Base-by-base conservation (phyloP, 257 asterid species). In the Gentiana macrophylla region DNA sequence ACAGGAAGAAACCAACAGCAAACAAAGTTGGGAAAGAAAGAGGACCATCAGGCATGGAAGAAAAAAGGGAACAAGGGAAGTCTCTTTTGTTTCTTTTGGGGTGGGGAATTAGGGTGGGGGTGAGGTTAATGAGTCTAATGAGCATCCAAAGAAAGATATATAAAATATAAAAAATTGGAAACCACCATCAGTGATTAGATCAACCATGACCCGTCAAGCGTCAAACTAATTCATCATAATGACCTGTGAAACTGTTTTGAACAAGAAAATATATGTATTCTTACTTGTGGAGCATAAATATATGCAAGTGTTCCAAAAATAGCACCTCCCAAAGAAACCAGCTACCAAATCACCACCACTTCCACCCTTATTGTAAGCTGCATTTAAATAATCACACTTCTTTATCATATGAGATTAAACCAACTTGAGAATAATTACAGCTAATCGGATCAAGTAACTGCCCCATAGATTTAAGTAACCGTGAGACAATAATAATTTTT, bases 311-410 rank as follows among this genome's bases (percentile, higher is more conserved):
- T 74, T 66, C 97, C 97, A 69, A 81, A 78, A 50, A 89, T 61
- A 56, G 95, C 97, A 69, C 97, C 94, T 68, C 97, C 97, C 33
- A 86, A 51, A 61, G 69, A 89, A 86, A 48, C 97, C 97, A 64
- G 94, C 89, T 49, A 79, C 72, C 72, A 89, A 86, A 75, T 86
- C 97, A 67, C 70, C 79, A 53, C 85, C 89, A 64, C 78, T 68
- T 55, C 89, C 89, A 66, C 74, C 73, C 53, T 69, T 71, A 48
- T 72, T 81, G 51, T 81, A n/a, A 79, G 67, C 95, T 86, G 64
- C 75, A 68, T 37, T 36, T 49, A 63, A 44, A 52, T 72, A 54
- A 60, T 11, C 63, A 52, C 62, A 62, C 32, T 34, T 57, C 37
- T 59, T 47, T 61, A 53, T 24, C 49, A 55, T 47, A 48, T 54